Base-by-base conservation (phyloP, 805 yeast species). In the Starmerella asiatica region DNA sequence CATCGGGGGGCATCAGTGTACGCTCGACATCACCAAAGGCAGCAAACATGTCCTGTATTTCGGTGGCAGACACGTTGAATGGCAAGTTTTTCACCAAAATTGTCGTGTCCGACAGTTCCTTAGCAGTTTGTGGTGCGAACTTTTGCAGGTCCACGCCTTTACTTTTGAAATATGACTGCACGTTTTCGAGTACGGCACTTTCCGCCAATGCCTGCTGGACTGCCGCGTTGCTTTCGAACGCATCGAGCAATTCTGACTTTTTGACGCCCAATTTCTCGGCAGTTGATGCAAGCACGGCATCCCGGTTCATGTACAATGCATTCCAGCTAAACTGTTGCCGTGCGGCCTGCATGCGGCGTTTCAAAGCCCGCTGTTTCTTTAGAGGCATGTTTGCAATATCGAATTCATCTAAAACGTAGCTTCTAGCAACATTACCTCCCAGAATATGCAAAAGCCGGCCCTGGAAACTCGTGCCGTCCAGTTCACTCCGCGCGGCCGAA, bases 141-240 rank as follows among this genome's bases (percentile, higher is more conserved):
- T 75, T 69, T 2, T 78, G 67, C 44, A 91, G 63, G 63, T 88
- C 95, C 32, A 91, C 82, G 27, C 94, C 93, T 55, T 78, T 78
- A 19, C 65, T 60, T 57, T 84, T 94, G 59, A 91, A 91, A 60
- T 76, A 91, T 50, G 74, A 73, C 54, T 94, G 73, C 11, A 91
- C 94, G 58, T 79, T 91, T 33, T 86, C 91, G 53, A 91, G 77
- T 15, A 86, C 94, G 55, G 85, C 91, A 2, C 96, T 93, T 63
- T 91, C 98, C 0, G 98, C 97, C 47, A 91, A 69, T 0, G 98
- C 97, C 60, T 86, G 97, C 56, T 86, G 83, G 12, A 91, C 97
- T 1, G 94, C 96, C 38, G 94, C 79, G 44, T 69, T 76, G 6
- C 93, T 70, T 48, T 76, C 82, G 51, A 83, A 80, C 1, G 95